phyloP scores from a whole-genome alignment of 2,329 filamentous ascomycete genomes.

The Pseudogymnoascus sp. region DNA sequence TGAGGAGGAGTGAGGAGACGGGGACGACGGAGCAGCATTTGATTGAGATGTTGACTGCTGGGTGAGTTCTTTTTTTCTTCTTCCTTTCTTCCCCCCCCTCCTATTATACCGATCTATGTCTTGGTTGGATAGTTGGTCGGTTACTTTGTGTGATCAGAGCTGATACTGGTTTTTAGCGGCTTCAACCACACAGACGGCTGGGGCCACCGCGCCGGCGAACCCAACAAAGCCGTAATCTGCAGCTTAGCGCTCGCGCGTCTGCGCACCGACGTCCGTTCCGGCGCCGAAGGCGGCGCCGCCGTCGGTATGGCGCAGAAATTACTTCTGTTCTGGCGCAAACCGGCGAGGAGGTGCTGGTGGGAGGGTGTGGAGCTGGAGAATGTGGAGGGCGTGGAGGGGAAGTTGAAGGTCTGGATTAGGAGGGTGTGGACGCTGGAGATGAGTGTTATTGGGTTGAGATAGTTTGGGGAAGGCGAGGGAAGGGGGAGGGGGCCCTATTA shows the following conservation, averaged over 20 bases:
- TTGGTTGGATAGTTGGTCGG: no score
- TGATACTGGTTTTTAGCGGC: no score
- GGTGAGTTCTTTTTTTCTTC: no score
- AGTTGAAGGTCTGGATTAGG: constrained; percentile 95
- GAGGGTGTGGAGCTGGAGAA: constrained; percentile 87
- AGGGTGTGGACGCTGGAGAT: constrained; percentile 98
- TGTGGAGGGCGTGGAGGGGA: constrained; percentile 83
- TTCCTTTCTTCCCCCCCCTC: background rate
- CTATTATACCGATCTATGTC: background rate
- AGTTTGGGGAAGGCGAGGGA: constrained; percentile 21
- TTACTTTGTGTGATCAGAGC: no score
- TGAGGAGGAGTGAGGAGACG: constrained; percentile 90
- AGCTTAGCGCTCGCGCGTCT: constrained; percentile 87
- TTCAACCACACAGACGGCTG: constrained; percentile 94
- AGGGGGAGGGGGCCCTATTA: background rate
- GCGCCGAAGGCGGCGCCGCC: constrained; percentile 64
- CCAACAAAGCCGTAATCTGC: constrained; percentile 97
- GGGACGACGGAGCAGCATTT: constrained; percentile 96
- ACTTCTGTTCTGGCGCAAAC: constrained; percentile 95
- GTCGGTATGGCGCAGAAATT: constrained; percentile 99
- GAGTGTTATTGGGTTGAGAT: constrained; percentile 82
- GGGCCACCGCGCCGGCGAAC: constrained; percentile 95
- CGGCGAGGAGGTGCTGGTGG: constrained; percentile 96
- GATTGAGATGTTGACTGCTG: constrained; percentile 98
- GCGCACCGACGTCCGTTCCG: constrained; percentile 83